Percentiles rank a stretch among this genome's conserved stretches.
Conservation (phyloP, 2,329 filamentous ascomycete genomes). For the Penicillium sp. region DNA sequence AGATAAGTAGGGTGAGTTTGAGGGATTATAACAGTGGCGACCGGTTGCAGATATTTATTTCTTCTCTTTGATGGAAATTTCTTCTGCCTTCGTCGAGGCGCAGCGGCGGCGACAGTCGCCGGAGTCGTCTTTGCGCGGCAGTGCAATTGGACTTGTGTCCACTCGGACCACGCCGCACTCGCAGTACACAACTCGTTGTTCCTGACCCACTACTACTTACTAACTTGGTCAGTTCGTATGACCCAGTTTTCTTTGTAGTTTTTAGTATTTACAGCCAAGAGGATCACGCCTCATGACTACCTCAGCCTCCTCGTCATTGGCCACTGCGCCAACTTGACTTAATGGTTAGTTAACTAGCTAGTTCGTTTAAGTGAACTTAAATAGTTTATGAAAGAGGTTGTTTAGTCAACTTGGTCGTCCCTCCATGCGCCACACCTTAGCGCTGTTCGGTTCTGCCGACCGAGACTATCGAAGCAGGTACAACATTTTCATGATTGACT, state of each 20-base stretch:
- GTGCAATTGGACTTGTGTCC: constrained; percentile 8
- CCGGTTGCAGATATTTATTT: not conserved
- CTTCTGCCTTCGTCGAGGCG: not conserved
- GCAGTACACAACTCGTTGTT: not conserved
- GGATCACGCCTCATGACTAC: not conserved
- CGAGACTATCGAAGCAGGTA: not conserved
- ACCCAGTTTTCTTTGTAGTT: no score
- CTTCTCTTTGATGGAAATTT: not conserved
- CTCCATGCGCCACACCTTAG: constrained; percentile 8
- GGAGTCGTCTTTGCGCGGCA: not conserved
- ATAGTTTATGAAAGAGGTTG: not conserved
- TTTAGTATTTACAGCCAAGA: not conserved
- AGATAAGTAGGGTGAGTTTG: not conserved
- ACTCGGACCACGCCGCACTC: constrained; percentile 2
- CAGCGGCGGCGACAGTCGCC: not conserved
- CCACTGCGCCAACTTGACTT: not conserved
- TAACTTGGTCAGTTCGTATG: no score
- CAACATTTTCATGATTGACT: no score
- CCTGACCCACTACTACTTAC: constrained; percentile 12
- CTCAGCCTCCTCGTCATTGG: constrained; percentile 6
- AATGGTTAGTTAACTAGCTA: no score
- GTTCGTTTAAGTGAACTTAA: no score
- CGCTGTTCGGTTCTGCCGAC: not conserved
- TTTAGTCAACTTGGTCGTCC: no score
- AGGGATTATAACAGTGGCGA: not conserved